phyloP scores from a whole-genome alignment of 305 asterid species.

The Rubia tinctorum region DNA sequence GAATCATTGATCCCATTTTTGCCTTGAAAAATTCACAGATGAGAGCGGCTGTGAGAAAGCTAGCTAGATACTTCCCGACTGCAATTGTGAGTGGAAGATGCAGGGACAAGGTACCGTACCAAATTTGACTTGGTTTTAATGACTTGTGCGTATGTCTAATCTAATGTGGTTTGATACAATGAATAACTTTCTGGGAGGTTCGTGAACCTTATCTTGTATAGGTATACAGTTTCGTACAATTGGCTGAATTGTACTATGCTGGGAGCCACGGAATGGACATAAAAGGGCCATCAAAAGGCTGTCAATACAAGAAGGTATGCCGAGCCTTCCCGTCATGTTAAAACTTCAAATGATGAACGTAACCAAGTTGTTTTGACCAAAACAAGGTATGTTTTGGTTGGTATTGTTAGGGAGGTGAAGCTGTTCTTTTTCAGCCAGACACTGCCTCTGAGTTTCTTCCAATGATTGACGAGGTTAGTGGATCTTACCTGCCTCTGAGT shows the following conservation, averaged over 20 bases:
- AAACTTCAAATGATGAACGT: too few species aligned
- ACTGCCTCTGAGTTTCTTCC: conserved; percentile 91
- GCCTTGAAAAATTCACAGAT: conserved; percentile 35
- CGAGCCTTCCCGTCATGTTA: not conserved
- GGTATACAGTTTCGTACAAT: conserved; percentile 80
- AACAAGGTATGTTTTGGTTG: not conserved
- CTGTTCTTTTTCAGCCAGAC: conserved; percentile 82
- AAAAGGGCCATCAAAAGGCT: conserved; percentile 86
- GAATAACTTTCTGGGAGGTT: not conserved
- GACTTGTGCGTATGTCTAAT: not conserved
- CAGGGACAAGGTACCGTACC: conserved; percentile 67
- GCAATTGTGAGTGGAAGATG: conserved; percentile 96
- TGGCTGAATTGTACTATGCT: conserved; percentile 91
- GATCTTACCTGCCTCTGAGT: not conserved
- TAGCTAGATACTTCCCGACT: conserved; percentile 79
- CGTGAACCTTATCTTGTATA: conserved; percentile 15
- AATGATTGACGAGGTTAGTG: conserved; percentile 69
- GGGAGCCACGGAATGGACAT: conserved; percentile 99
- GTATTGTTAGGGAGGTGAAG: conserved; percentile 49
- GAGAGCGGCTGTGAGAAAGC: conserved; percentile 83
- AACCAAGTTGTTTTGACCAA: too few species aligned
- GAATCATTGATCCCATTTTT: not conserved
- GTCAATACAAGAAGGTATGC: conserved; percentile 61
- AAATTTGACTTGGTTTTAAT: not conserved
- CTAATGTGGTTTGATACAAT: not conserved